These are phyloP conservation scores for Yamagishiella unicocca DNA, from an alignment of 139 green algal genomes.

Conservation along the genomic window DNA sequence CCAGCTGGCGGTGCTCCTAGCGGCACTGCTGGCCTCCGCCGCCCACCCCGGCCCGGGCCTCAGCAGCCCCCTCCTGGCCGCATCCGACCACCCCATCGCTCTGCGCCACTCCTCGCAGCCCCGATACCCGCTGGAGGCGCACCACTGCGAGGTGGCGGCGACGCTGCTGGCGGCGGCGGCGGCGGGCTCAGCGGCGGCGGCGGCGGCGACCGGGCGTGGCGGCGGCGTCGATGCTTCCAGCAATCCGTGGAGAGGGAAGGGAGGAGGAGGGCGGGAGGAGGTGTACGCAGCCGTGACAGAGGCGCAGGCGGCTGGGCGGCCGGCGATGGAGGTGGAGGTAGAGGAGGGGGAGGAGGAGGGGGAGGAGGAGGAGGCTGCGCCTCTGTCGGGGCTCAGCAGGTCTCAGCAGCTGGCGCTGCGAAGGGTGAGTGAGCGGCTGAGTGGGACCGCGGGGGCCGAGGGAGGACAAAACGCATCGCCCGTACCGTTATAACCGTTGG, in stretches of 20 bases:
- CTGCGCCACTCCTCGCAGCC: neutral
- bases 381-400: neutral
- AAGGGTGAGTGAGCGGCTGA: conserved; percentile 4
- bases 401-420: neutral
- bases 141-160: conserved; percentile 14
- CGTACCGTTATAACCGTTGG: too few species aligned
- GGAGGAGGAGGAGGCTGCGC: neutral
- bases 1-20: conserved; percentile 14
- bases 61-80: neutral
- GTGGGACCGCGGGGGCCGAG: too few species aligned
- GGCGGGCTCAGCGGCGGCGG: too few species aligned
- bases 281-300: too few species aligned
- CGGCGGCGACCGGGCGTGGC: neutral
- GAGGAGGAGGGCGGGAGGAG: too few species aligned
- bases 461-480: too few species aligned
- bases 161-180: conserved; percentile 1
- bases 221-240: neutral
- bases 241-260: too few species aligned
- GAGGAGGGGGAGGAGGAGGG: neutral
- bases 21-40: neutral
- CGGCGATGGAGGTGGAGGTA: neutral
- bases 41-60: conserved; percentile 13
- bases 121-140: neutral
- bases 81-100: neutral
- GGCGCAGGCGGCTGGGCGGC: neutral